Conservation (phyloP, 2,329 filamentous ascomycete species). For the Myriosclerotinia scirpicola region DNA sequence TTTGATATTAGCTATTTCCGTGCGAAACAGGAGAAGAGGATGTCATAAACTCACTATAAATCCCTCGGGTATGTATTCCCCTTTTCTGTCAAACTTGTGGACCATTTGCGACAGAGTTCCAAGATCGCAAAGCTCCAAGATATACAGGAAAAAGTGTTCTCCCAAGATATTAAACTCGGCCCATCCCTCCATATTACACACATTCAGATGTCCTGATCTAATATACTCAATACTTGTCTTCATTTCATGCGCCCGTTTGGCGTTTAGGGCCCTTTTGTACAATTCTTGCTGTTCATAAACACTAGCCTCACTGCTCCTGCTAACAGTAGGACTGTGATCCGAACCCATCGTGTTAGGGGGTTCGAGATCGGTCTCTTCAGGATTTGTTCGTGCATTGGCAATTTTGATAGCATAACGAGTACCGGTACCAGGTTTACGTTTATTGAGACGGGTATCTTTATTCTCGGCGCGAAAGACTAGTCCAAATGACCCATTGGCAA, state of each 20-base stretch:
- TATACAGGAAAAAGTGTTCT: neutral
- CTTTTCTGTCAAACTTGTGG: accelerated
- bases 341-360: neutral
- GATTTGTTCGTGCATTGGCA: neutral
- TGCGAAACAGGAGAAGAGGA: neutral
- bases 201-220: conserved; percentile 9
- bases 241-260: conserved; percentile 7
- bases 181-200: conserved; percentile 3
- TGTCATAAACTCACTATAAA: neutral
- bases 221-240: conserved; percentile 4
- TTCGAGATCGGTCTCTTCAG: neutral
- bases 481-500: conserved; percentile 9
- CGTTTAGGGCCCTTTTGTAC: neutral
- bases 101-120: neutral
- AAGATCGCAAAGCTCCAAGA: conserved; percentile 14
- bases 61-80: neutral
- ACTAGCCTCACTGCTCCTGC: conserved; percentile 5
- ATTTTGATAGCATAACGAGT: conserved; percentile 3
- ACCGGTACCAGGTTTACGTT: neutral
- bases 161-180: neutral
- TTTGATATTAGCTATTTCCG: neutral
- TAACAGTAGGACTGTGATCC: conserved; percentile 5
- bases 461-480: conserved; percentile 12
- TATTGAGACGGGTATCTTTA: conserved; percentile 3
- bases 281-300: neutral